These are phyloP conservation scores for Rostrohypoxylon terebratum DNA, from an alignment of 495 filamentous ascomycete genomes.

Conservation along the genomic window DNA sequence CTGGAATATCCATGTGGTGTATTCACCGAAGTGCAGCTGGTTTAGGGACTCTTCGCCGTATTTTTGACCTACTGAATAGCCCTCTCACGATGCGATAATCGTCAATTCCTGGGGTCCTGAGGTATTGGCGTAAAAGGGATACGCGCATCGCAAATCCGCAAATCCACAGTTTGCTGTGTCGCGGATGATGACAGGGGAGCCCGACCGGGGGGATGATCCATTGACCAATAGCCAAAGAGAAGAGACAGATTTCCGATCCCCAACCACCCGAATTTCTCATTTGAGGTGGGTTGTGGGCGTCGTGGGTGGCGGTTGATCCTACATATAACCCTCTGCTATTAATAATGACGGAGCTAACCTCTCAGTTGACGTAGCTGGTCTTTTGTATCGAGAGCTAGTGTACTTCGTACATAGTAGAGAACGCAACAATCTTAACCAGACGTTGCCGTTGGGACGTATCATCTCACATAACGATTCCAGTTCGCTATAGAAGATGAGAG, in stretches of 20 bases:
- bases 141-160: slow-evolving; percentile 38
- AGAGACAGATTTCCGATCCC: slow-evolving; percentile 43
- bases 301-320: slow-evolving; percentile 28
- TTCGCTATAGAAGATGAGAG: slow-evolving; percentile 21
- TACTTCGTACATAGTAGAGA: too few relatives aligned
- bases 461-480: slow-evolving; percentile 19
- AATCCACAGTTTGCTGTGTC: slow-evolving; percentile 44
- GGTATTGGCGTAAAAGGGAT: slow-evolving; percentile 18
- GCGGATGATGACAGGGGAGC: slow-evolving; percentile 42
- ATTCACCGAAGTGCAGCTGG: slow-evolving; percentile 30
- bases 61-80: slow-evolving; percentile 6
- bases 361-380: slow-evolving; percentile 25
- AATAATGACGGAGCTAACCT: slow-evolving; percentile 41
- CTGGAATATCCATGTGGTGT: slow-evolving; percentile 40
- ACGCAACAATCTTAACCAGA: neutral
- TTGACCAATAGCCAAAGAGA: slow-evolving; percentile 40
- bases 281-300: slow-evolving; percentile 26
- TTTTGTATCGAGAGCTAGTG: slow-evolving; percentile 13
- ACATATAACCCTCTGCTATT: slow-evolving; percentile 34
- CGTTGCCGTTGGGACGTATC: slow-evolving; percentile 6
- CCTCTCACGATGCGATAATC: slow-evolving; percentile 12
- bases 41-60: neutral
- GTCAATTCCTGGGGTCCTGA: slow-evolving; percentile 13
- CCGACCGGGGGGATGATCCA: slow-evolving; percentile 31
- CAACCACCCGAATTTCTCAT: slow-evolving; percentile 45